Evolutionary conservation across 139 green algal species (phyloP).

Genomic region (Chlorella vulgaris): DNA sequence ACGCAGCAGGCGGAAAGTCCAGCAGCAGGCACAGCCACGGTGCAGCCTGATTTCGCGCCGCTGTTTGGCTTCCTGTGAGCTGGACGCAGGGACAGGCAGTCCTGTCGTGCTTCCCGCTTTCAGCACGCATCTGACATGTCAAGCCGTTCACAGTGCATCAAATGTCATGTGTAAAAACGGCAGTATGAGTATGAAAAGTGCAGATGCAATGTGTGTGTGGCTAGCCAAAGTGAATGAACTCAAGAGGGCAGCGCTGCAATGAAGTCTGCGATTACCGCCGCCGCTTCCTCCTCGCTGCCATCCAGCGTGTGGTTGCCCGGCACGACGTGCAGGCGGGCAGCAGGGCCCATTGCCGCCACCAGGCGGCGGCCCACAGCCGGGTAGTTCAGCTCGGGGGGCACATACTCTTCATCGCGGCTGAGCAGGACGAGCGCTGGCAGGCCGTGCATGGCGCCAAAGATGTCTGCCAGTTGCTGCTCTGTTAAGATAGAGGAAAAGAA

Average conservation of each 20-base stretch:
- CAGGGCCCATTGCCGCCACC: slow-evolving; percentile 37
- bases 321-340: slow-evolving; percentile 31
- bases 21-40: not conserved
- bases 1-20: not conserved
- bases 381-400: slow-evolving; percentile 28
- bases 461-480: slow-evolving; percentile 25
- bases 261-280: slow-evolving; percentile 34
- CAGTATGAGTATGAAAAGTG: too few relatives aligned
- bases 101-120: too few relatives aligned
- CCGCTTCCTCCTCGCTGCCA: slow-evolving; percentile 45
- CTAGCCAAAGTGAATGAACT: too few relatives aligned
- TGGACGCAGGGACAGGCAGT: not conserved
- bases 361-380: slow-evolving; percentile 27
- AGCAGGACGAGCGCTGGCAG: slow-evolving; percentile 58
- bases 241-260: slow-evolving; percentile 8
- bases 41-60: not conserved
- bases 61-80: slow-evolving; percentile 2
- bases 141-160: too few relatives aligned
- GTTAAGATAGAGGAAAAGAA: slow-evolving; percentile 63
- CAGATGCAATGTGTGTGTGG: too few relatives aligned
- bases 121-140: too few relatives aligned
- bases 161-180: too few relatives aligned
- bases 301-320: slow-evolving; percentile 44
- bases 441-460: slow-evolving; percentile 13
- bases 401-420: slow-evolving; percentile 60